These are phyloP conservation scores for Aspergillus costaricaensis DNA, from an alignment of 2,329 filamentous ascomycete species.

Conservation along the genomic window DNA sequence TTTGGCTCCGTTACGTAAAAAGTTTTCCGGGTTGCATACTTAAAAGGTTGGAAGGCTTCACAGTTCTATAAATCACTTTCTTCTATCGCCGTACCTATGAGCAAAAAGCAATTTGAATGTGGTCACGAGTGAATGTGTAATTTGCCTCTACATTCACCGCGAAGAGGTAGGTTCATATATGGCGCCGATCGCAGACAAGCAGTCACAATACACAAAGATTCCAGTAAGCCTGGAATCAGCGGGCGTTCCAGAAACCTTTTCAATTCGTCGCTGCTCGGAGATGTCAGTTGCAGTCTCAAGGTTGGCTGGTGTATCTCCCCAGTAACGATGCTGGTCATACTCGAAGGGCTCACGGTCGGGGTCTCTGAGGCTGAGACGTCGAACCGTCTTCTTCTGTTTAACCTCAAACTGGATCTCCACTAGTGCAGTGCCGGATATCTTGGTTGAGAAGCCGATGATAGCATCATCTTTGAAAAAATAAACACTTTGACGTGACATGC, in stretches of 20 bases:
- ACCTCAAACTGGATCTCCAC: conserved; percentile 10
- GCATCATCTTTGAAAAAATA: not conserved
- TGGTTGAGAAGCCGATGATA: conserved; percentile 7
- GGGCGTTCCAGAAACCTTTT: not conserved
- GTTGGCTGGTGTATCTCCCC: conserved; percentile 7
- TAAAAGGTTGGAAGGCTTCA: no score
- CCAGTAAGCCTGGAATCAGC: conserved; percentile 9
- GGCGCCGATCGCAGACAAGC: conserved; percentile 2
- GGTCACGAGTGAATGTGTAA: no score
- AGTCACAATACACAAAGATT: conserved; percentile 9
- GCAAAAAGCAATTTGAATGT: no score
- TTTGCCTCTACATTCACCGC: not conserved
- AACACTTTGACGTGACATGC: not conserved
- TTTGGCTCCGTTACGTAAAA: no score
- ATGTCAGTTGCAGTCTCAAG: conserved; percentile 1
- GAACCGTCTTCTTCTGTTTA: not conserved
- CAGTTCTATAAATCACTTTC: no score
- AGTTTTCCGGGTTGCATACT: no score
- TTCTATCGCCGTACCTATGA: no score
- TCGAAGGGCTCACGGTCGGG: no score
- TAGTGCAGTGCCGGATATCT: not conserved
- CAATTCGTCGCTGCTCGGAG: not conserved
- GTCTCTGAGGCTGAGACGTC: not conserved
- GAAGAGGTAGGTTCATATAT: conserved; percentile 7
- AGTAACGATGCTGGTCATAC: not conserved